Conservation (phyloP, 345 rosid species). For the Eucalyptus pauciflora region DNA sequence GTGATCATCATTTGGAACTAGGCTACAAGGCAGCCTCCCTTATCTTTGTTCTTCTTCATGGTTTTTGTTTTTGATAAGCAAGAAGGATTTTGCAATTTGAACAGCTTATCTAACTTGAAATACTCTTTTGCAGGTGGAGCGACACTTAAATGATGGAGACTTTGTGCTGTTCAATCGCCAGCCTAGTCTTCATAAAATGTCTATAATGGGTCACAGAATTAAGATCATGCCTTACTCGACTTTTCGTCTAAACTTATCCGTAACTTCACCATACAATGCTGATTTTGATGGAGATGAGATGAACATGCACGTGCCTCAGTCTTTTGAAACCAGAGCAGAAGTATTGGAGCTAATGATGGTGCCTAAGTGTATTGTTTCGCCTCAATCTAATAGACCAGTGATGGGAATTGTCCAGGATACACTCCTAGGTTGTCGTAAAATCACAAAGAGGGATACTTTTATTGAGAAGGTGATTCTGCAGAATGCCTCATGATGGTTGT, state of each 20-base stretch:
- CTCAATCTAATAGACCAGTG: slow-evolving; percentile 95
- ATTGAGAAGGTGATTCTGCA: slow-evolving; percentile 68
- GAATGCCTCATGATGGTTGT: not conserved
- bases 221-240: slow-evolving; percentile 98
- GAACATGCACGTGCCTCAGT: slow-evolving; percentile 99
- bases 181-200: slow-evolving; percentile 98
- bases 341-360: slow-evolving; percentile 99
- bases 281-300: slow-evolving; percentile 99
- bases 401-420: slow-evolving; percentile 99
- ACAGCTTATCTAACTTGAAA: not conserved
- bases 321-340: slow-evolving; percentile 95
- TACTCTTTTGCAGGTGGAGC: slow-evolving; percentile 61
- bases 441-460: slow-evolving; percentile 96
- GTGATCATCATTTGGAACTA: slow-evolving; percentile 97
- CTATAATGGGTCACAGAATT: slow-evolving; percentile 96
- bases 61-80: not conserved
- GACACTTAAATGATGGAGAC: slow-evolving; percentile 91
- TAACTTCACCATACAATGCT: slow-evolving; percentile 97
- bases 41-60: not conserved
- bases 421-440: slow-evolving; percentile 92
- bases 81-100: not conserved
- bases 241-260: slow-evolving; percentile 84
- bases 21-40: slow-evolving; percentile 62
- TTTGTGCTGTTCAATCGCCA: slow-evolving; percentile 92
- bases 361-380: slow-evolving; percentile 95